phyloP scores from a whole-genome alignment of 164 flowering plant genomes.

The Vitis rotundifolia region DNA sequence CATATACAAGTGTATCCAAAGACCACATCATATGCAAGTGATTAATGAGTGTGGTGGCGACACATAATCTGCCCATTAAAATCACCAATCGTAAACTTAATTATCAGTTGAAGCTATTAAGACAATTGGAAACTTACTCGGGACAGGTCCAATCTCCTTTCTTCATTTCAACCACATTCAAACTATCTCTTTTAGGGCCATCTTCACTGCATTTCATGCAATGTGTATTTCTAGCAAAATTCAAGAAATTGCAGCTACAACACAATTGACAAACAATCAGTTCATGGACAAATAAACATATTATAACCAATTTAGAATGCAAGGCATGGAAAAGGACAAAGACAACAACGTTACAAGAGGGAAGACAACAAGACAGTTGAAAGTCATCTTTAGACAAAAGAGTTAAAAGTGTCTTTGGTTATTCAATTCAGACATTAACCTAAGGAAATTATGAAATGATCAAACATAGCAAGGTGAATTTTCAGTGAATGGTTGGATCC shows the following conservation, averaged over 20 bases:
- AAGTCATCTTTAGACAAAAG: not conserved
- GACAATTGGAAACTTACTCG: slow-evolving; percentile 30
- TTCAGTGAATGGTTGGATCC: too few relatives aligned
- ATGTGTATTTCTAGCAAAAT: slow-evolving; percentile 36
- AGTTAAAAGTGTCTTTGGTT: not conserved
- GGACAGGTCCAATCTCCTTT: slow-evolving; percentile 54
- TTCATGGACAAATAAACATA: not conserved
- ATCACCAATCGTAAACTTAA: too few relatives aligned
- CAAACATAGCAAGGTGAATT: not conserved
- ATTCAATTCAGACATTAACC: not conserved
- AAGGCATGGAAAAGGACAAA: not conserved
- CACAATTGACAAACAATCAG: not conserved
- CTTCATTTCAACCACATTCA: slow-evolving; percentile 25
- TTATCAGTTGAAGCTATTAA: not conserved
- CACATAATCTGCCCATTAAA: too few relatives aligned
- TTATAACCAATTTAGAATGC: not conserved
- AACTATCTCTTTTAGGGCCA: slow-evolving; percentile 27
- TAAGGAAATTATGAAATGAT: not conserved
- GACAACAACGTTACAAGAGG: not conserved
- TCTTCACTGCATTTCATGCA: slow-evolving; percentile 41
- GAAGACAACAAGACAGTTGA: too few relatives aligned
- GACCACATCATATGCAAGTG: too few relatives aligned
- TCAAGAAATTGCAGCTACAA: slow-evolving; percentile 49
- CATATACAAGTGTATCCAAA: too few relatives aligned
- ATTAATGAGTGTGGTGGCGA: too few relatives aligned